A percentile compares a stretch with the other conserved stretches of the same genome.
Conservation (phyloP, 768 basidiomycete species). For the Suillus decipiens region DNA sequence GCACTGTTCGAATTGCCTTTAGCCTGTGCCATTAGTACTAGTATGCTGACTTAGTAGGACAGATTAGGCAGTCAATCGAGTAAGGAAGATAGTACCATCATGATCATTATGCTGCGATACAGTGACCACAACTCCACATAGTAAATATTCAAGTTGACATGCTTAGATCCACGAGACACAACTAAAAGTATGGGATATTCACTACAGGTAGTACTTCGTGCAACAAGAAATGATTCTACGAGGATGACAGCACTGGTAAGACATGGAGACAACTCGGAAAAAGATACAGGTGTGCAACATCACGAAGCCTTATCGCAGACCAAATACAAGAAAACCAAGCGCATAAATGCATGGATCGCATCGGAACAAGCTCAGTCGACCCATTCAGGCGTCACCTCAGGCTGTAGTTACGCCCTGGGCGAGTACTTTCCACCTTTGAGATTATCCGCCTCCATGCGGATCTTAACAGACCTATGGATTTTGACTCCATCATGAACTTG, state of each 20-base stretch:
- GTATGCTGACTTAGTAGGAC: neutral
- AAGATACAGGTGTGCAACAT: neutral
- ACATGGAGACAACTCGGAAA: too few relatives aligned
- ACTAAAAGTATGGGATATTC: neutral
- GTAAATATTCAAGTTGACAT: neutral
- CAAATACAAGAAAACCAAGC: neutral
- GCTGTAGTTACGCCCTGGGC: conserved; percentile 39
- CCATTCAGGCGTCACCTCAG: conserved; percentile 38
- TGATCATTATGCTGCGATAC: too few relatives aligned
- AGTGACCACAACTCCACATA: too few relatives aligned
- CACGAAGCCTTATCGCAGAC: neutral
- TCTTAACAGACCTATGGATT: conserved; percentile 48
- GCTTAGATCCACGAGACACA: neutral
- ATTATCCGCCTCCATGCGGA: conserved; percentile 52
- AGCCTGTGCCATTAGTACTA: too few relatives aligned
- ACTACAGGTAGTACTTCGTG: too few relatives aligned
- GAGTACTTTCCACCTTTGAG: conserved; percentile 35
- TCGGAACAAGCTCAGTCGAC: conserved; percentile 32
- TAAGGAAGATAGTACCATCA: neutral
- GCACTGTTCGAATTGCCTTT: too few relatives aligned
- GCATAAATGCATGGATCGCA: neutral
- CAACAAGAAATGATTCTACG: too few relatives aligned
- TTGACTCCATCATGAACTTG: conserved; percentile 38
- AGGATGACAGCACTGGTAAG: too few relatives aligned
- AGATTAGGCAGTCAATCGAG: neutral